Percentiles rank a stretch among this genome's conserved stretches.
phyloP scores from a whole-genome alignment of 495 filamentous ascomycete genomes.

The Pyrenopolyporus hunteri region DNA sequence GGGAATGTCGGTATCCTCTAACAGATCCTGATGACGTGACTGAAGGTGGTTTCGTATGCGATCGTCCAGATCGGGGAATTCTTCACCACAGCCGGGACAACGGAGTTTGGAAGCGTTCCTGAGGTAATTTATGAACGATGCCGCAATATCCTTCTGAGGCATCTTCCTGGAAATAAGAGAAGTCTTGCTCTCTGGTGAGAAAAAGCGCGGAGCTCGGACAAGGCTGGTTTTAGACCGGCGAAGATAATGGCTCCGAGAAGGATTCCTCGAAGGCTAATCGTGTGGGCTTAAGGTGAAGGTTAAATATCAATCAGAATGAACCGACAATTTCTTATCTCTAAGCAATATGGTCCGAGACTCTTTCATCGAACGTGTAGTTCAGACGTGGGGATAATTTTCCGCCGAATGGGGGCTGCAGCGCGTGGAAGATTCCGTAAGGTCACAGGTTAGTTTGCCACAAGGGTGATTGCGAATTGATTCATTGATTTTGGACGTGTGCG shows the following conservation, averaged over 20 bases:
- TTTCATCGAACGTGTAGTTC: conserved; percentile 4
- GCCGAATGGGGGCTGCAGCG: background rate
- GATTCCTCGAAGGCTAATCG: no score
- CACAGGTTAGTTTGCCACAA: conserved; percentile 2
- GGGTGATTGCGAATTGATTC: background rate
- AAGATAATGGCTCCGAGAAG: no score
- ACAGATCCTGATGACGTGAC: conserved; percentile 19
- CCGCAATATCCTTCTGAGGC: conserved; percentile 33
- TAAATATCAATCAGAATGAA: conserved; percentile 13
- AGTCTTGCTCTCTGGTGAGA: background rate
- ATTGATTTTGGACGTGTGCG: background rate
- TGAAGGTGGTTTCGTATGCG: conserved; percentile 31
- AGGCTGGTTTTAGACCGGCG: no score
- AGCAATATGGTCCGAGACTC: conserved; percentile 11
- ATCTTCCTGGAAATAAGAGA: conserved; percentile 14
- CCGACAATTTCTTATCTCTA: conserved; percentile 18
- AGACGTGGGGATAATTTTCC: background rate
- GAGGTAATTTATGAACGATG: conserved; percentile 34
- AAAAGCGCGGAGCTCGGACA: background rate
- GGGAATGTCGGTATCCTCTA: conserved; percentile 24
- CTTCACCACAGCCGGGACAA: conserved; percentile 30
- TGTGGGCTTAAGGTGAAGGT: background rate
- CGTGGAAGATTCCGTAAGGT: conserved; percentile 1
- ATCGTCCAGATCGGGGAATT: conserved; percentile 29
- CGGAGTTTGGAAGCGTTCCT: conserved; percentile 27